Evolutionary conservation across 2,329 filamentous ascomycete species (phyloP).

Genomic region (Escovopsis weberi): DNA sequence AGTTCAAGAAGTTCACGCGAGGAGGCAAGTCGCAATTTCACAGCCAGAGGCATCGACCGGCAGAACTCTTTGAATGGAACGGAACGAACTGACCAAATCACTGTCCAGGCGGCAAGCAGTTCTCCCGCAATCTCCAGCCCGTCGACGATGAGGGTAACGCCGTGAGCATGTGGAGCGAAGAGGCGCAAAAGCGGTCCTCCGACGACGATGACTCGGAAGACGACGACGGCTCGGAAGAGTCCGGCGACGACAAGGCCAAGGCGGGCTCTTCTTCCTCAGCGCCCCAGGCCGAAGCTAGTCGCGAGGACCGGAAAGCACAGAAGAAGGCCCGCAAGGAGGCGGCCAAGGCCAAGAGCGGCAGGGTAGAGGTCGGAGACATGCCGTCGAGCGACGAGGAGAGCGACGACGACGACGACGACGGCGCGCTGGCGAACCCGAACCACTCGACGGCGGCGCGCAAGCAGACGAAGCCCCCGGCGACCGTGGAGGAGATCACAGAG

Average conservation of each 20-base stretch:
- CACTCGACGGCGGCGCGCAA: conserved; percentile 63
- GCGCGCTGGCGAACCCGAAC: conserved; percentile 79
- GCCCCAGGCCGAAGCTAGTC: conserved; percentile 36
- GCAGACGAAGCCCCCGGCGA: conserved; percentile 28
- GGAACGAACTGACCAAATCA: neutral
- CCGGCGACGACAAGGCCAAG: conserved; percentile 34
- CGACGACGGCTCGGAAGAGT: conserved; percentile 37
- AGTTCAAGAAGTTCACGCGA: conserved; percentile 85
- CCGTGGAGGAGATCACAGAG: conserved; percentile 36
- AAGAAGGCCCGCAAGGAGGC: conserved; percentile 88
- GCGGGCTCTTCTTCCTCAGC: conserved; percentile 15
- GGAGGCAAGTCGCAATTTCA: conserved; percentile 48
- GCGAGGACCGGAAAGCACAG: conserved; percentile 74
- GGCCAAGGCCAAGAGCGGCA: conserved; percentile 53
- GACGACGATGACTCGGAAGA: conserved; percentile 39
- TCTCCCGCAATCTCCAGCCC: conserved; percentile 80
- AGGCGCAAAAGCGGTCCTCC: conserved; percentile 31
- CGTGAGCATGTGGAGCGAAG: conserved; percentile 72
- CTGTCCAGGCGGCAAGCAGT: conserved; percentile 73
- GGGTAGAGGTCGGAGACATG: conserved; percentile 72
- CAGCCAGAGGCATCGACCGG: conserved; percentile 1
- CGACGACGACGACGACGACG: conserved; percentile 44
- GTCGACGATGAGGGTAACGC: conserved; percentile 81
- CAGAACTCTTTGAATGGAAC: neutral
- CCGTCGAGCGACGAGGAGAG: conserved; percentile 52